Percentiles rank a stretch among this genome's conserved stretches.
Evolutionary conservation across 495 filamentous ascomycete genomes (phyloP).

Genomic region (Letharia columbiana): DNA sequence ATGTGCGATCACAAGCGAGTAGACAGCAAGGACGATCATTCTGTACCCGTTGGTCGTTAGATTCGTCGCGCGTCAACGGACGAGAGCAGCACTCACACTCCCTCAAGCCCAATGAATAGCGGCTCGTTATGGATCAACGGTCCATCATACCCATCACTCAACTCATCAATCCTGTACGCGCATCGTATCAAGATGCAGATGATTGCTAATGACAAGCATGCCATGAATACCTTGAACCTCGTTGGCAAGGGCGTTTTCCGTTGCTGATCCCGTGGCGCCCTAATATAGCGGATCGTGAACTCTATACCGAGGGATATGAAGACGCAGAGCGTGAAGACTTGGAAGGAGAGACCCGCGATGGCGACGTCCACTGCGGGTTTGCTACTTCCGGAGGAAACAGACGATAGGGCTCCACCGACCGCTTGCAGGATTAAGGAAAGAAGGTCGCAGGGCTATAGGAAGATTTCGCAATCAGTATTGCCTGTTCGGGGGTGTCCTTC

Average conservation of each 20-base stretch:
- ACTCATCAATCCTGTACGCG: conserved; percentile 43
- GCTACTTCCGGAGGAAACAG: conserved; percentile 23
- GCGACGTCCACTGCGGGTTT: conserved; percentile 31
- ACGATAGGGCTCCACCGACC: conserved; percentile 41
- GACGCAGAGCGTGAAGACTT: conserved; percentile 40
- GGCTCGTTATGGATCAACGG: conserved; percentile 36
- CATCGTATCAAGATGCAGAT: conserved; percentile 41
- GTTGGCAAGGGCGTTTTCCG: conserved; percentile 18
- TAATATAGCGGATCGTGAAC: conserved; percentile 35
- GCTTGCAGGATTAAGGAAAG: conserved; percentile 44
- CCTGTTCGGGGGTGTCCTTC: neutral
- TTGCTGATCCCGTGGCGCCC: conserved; percentile 15
- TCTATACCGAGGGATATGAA: conserved; percentile 39
- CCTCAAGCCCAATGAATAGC: conserved; percentile 44
- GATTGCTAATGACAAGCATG: conserved; percentile 37
- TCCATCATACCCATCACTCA: conserved; percentile 39
- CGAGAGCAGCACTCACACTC: conserved; percentile 32
- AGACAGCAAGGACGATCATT: conserved; percentile 27
- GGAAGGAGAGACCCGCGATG: conserved; percentile 37
- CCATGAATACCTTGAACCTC: conserved; percentile 37
- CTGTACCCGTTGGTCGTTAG: conserved; percentile 10
- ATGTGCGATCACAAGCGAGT: conserved; percentile 27
- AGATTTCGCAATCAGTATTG: neutral
- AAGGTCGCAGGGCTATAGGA: conserved; percentile 35
- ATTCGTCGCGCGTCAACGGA: neutral